A percentile compares a stretch with the other conserved stretches of the same genome.
Evolutionary conservation across 306 rosid species (phyloP).

Genomic region (Lagenaria siceraria): DNA sequence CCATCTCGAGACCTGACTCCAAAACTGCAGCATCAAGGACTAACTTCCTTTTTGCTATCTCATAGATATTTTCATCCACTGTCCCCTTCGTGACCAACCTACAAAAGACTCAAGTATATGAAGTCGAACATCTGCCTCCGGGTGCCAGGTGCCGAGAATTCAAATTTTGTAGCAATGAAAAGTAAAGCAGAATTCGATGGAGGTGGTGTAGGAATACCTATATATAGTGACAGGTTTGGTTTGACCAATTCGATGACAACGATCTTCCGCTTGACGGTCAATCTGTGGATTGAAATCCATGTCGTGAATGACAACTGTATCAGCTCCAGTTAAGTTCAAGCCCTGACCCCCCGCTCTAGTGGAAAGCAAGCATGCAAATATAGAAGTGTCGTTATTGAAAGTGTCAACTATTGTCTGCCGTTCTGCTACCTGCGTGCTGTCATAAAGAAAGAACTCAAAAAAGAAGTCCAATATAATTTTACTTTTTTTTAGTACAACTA

Average conservation of each 20-base stretch:
- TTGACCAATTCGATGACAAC: conserved; percentile 93
- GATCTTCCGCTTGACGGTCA: conserved; percentile 94
- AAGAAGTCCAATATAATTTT: no score
- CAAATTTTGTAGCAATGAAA: background rate
- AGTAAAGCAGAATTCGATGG: background rate
- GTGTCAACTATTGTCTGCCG: conserved; percentile 93
- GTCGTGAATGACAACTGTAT: conserved; percentile 88
- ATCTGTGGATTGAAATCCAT: conserved; percentile 98
- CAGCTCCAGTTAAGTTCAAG: conserved; percentile 83
- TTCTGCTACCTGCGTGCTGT: conserved; percentile 85
- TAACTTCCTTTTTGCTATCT: conserved; percentile 89
- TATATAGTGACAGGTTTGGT: conserved; percentile 76
- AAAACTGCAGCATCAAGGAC: conserved; percentile 93
- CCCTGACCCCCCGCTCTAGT: conserved; percentile 99
- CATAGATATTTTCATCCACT: conserved; percentile 89
- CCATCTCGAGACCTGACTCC: conserved; percentile 63
- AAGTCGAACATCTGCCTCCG: background rate
- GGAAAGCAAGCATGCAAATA: conserved; percentile 92
- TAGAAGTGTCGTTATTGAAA: conserved; percentile 66
- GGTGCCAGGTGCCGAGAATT: background rate
- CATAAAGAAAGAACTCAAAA: conserved; percentile 5
- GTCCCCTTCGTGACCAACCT: conserved; percentile 85
- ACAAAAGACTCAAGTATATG: conserved; percentile 11
- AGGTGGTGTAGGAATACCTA: conserved; percentile 26
- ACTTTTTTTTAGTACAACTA: no score